Conservation (phyloP, 2,329 filamentous ascomycete species). For the Venturia pyrina region DNA sequence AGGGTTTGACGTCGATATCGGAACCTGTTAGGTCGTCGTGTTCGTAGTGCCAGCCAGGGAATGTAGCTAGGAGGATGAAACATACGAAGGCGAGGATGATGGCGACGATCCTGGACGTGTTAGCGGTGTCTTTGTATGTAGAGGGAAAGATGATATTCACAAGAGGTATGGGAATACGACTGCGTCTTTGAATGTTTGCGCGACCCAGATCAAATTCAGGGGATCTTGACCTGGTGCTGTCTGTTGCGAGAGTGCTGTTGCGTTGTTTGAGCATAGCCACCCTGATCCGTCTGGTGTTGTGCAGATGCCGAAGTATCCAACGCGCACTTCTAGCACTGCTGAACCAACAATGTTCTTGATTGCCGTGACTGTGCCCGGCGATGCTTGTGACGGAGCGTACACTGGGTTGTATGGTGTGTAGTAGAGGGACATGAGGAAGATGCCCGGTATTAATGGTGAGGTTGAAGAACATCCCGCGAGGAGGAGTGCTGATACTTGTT, state of each 20-base stretch:
- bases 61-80: constrained; percentile 88
- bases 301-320: constrained; percentile 97
- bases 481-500: constrained; percentile 57
- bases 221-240: constrained; percentile 88
- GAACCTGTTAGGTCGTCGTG: constrained; percentile 63
- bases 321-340: constrained; percentile 77
- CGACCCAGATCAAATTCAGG: constrained; percentile 93
- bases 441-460: constrained; percentile 85
- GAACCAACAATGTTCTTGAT: constrained; percentile 83
- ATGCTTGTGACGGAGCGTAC: constrained; percentile 78
- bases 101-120: constrained; percentile 67
- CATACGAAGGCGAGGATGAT: constrained; percentile 96
- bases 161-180: constrained; percentile 97
- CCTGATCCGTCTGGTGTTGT: constrained; percentile 82
- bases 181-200: constrained; percentile 93
- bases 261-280: constrained; percentile 96
- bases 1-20: constrained; percentile 85
- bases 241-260: constrained; percentile 82
- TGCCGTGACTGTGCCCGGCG: constrained; percentile 75
- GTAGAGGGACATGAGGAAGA: constrained; percentile 97
- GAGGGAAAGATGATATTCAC: constrained; percentile 39
- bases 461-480: constrained; percentile 95
- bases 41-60: constrained; percentile 95
- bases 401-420: constrained; percentile 77
- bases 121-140: constrained; percentile 11